Evolutionary conservation across 352 stramenopile genomes (phyloP), one percentile per base, ranked within the genome.

Genomic region (Phytophthora podocarpi): DNA sequence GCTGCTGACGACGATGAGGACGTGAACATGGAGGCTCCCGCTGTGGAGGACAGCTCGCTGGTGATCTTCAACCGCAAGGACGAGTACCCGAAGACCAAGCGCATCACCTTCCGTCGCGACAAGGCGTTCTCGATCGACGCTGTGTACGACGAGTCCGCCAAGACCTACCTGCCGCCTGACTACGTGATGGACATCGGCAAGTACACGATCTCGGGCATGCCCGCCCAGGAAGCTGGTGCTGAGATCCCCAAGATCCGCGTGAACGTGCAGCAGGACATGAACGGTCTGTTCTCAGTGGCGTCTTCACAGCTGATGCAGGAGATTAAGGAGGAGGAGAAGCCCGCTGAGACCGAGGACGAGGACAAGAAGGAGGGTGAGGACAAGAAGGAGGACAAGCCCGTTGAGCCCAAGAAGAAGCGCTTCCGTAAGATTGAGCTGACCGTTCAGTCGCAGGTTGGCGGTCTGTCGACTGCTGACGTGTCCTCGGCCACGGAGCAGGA

Each of bases 271-370:
- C 89, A 98, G 71, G 96, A 99, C 73, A 94, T 99, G 59, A 93
- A 99, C 74, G 97, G 97, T 8, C 85, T 98, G 43, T 97, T 99
- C 67, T 87, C 86, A 32, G 81, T 99, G 23, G 83, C 92, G 47
- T 98, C 91, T 46, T 98, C 96, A 40, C 96, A 99, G 74, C 89
- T 99, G 74, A 98, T 99, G 81, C 93, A 99, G 70, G 96, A 99
- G 72, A 89, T 99, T 39, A 87, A 90, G 64, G 94, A 98, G 36
- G 90, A 94, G 55, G 72, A 86, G 37, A 88, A 92, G 57, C 58
- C 69, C 12, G 73, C 64, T 42, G 76, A 85, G 24, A 82, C 61
- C 10, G 80, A 89, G 50, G 84, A 82, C 13, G 82, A 63, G 24
- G 78, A 90, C 39, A 77, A 71, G 36, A 81, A 80, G 54, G 82